Percentiles rank a stretch among this genome's conserved stretches.
Evolutionary conservation across 768 basidiomycete species (phyloP).

Genomic region (Russula foetens): DNA sequence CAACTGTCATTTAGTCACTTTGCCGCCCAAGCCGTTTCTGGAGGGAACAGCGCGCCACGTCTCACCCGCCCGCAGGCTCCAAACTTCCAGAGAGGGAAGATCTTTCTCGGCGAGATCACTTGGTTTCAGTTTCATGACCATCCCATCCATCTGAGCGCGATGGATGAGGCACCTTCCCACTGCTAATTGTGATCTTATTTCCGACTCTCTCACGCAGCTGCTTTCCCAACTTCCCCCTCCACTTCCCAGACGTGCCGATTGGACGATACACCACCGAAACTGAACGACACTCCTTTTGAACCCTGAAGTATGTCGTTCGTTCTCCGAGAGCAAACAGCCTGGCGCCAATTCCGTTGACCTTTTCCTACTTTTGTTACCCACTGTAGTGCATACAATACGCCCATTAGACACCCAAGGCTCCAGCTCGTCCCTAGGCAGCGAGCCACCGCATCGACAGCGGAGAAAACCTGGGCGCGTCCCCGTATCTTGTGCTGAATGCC

Average conservation of each 20-base stretch:
- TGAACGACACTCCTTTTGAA: neutral
- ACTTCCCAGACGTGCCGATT: neutral
- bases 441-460: constrained; percentile 13
- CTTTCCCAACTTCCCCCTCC: neutral
- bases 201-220: neutral
- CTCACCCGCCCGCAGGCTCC: neutral
- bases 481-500: constrained; percentile 31
- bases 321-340: neutral
- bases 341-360: neutral
- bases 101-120: neutral
- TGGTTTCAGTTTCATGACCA: neutral
- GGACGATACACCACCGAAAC: neutral
- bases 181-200: neutral
- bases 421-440: constrained; percentile 1
- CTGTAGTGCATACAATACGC: neutral
- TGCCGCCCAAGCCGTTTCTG: neutral
- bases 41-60: neutral
- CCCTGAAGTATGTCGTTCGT: neutral
- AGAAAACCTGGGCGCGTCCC: constrained; percentile 23
- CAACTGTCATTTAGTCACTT: neutral
- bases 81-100: neutral
- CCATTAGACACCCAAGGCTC: neutral
- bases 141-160: neutral
- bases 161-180: neutral
- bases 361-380: neutral